phyloP scores from a whole-genome alignment of 257 asterid genomes.

The Jaltomata sinuosa region DNA sequence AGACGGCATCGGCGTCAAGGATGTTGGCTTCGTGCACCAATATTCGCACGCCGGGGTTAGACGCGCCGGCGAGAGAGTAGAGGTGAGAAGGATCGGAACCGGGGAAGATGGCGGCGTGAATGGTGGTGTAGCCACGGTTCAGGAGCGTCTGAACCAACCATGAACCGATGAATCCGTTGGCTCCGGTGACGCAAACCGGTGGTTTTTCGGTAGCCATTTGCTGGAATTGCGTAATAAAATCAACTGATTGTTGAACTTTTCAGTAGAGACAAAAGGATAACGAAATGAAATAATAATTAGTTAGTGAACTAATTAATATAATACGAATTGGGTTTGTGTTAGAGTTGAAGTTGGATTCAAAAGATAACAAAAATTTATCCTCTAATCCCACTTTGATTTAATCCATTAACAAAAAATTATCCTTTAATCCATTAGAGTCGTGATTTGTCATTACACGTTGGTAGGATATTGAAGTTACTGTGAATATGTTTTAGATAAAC shows the following conservation, averaged over 20 bases:
- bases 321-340: not conserved
- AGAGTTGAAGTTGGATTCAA: not conserved
- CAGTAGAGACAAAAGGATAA: not conserved
- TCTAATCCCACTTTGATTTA: not conserved
- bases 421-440: not conserved
- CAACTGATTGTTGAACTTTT: not conserved
- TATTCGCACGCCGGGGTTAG: constrained; percentile 23
- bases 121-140: constrained; percentile 63
- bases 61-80: constrained; percentile 55
- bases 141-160: constrained; percentile 65
- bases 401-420: not conserved
- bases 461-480: not conserved
- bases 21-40: constrained; percentile 53
- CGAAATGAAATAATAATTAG: not conserved
- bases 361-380: not conserved
- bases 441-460: not conserved
- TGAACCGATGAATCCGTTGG: constrained; percentile 93
- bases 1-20: constrained; percentile 52
- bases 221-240: not conserved
- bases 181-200: constrained; percentile 89
- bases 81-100: constrained; percentile 72
- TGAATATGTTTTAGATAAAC: not conserved
- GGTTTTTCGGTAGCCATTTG: constrained; percentile 9
- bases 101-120: constrained; percentile 75
- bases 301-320: not conserved